Percentiles rank a stretch among this genome's conserved stretches.
These are phyloP conservation scores for Peronosclerospora sorghi DNA, from an alignment of 352 stramenopile genomes.

Conservation along the genomic window DNA sequence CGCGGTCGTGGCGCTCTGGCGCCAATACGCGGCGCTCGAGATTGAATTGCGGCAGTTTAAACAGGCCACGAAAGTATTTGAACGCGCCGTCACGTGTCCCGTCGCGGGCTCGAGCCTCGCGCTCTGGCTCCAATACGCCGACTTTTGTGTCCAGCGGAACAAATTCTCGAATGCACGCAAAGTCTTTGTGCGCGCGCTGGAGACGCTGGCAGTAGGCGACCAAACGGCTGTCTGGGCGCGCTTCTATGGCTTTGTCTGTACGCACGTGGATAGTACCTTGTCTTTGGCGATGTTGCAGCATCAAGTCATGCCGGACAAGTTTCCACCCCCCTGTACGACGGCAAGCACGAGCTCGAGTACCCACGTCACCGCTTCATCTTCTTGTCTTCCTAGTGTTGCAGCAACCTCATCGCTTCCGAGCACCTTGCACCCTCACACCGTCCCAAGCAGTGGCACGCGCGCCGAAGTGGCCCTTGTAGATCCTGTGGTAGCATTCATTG, in stretches of 20 bases:
- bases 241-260: constrained; percentile 55
- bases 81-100: constrained; percentile 40
- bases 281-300: constrained; percentile 41
- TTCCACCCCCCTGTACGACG: constrained; percentile 9
- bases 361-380: too few species aligned
- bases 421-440: too few species aligned
- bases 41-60: constrained; percentile 78
- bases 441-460: background rate
- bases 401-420: too few species aligned
- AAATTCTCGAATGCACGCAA: constrained; percentile 71
- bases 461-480: constrained; percentile 19
- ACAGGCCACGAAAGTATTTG: constrained; percentile 72
- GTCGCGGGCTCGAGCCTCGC: constrained; percentile 23
- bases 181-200: constrained; percentile 51
- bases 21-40: constrained; percentile 59
- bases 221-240: constrained; percentile 31
- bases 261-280: constrained; percentile 47
- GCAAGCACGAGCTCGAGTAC: background rate
- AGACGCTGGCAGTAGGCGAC: constrained; percentile 29
- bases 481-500: constrained; percentile 47
- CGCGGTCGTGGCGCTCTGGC: constrained; percentile 35
- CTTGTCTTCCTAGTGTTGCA: too few species aligned
- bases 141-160: constrained; percentile 62
- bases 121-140: constrained; percentile 57
- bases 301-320: constrained; percentile 40